Conservation (phyloP, 106 monocot genomes). For the Phalaenopsis aphrodite region DNA sequence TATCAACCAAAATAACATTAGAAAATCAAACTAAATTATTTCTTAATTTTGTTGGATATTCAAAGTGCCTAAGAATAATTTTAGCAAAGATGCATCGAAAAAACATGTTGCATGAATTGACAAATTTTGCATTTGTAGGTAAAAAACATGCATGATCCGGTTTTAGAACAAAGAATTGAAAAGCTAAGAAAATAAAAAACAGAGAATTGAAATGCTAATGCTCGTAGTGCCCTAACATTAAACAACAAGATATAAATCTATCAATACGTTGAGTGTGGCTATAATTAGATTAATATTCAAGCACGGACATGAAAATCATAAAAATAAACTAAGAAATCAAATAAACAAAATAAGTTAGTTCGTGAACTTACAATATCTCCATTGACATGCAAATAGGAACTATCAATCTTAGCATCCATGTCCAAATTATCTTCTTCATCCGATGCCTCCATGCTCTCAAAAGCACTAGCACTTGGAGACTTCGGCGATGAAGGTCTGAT, state of each 20-base stretch:
- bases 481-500: conserved; percentile 64
- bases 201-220: neutral
- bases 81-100: neutral
- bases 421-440: conserved; percentile 56
- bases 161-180: neutral
- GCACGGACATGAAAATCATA: neutral
- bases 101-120: neutral
- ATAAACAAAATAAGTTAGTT: neutral
- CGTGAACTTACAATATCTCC: conserved; percentile 56
- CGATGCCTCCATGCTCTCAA: conserved; percentile 77
- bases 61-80: neutral
- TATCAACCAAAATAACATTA: neutral
- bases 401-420: conserved; percentile 42
- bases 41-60: neutral
- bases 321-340: neutral
- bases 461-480: conserved; percentile 76
- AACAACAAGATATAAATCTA: neutral
- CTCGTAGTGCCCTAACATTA: neutral
- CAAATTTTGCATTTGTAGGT: neutral
- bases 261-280: neutral
- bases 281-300: neutral
- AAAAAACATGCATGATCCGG: neutral
- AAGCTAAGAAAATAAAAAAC: neutral
- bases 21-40: neutral
- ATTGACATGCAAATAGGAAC: conserved; percentile 43